Evolutionary conservation across 2,329 filamentous ascomycete species (phyloP).

Genomic region (Didymella pomorum): DNA sequence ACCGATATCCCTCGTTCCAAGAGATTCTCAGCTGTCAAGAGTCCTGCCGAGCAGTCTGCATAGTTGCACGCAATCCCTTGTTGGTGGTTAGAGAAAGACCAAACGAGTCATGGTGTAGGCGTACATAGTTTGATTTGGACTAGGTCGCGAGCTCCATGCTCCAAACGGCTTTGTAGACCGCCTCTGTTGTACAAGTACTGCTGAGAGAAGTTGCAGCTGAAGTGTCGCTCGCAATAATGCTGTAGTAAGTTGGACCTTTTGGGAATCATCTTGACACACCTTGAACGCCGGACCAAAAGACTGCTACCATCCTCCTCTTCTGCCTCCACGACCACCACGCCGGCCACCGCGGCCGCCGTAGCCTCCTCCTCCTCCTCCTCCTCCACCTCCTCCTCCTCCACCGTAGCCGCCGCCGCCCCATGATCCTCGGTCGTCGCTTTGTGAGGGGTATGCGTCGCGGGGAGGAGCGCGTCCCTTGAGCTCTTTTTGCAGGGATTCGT

Average conservation of each 20-base stretch:
- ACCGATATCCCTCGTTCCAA: slow-evolving; percentile 16
- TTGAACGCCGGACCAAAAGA: slow-evolving; percentile 42
- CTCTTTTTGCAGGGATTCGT: slow-evolving; percentile 85
- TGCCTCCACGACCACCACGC: slow-evolving; percentile 37
- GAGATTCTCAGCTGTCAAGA: slow-evolving; percentile 2
- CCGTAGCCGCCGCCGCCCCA: slow-evolving; percentile 38
- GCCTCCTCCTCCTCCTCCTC: slow-evolving; percentile 31
- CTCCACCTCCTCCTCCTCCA: slow-evolving; percentile 31
- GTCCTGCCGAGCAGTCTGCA: slow-evolving; percentile 6
- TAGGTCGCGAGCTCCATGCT: slow-evolving; percentile 35
- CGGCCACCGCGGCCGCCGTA: slow-evolving; percentile 38
- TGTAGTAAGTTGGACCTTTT: slow-evolving; percentile 46
- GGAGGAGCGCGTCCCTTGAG: slow-evolving; percentile 75
- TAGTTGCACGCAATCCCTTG: slow-evolving; percentile 36
- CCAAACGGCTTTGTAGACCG: slow-evolving; percentile 20
- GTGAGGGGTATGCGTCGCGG: slow-evolving; percentile 48
- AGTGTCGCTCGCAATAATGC: slow-evolving; percentile 32
- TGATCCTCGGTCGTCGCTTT: slow-evolving; percentile 35
- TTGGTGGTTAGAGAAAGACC: slow-evolving; percentile 43
- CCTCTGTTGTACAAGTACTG: slow-evolving; percentile 39
- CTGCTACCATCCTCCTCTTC: slow-evolving; percentile 43
- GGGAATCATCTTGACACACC: slow-evolving; percentile 49
- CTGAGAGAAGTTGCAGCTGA: slow-evolving; percentile 28
- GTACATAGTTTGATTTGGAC: slow-evolving; percentile 46
- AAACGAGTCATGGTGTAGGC: slow-evolving; percentile 41